Base-by-base conservation (phyloP, 1,284 basidiomycete species). In the Thelephora terrestris region DNA sequence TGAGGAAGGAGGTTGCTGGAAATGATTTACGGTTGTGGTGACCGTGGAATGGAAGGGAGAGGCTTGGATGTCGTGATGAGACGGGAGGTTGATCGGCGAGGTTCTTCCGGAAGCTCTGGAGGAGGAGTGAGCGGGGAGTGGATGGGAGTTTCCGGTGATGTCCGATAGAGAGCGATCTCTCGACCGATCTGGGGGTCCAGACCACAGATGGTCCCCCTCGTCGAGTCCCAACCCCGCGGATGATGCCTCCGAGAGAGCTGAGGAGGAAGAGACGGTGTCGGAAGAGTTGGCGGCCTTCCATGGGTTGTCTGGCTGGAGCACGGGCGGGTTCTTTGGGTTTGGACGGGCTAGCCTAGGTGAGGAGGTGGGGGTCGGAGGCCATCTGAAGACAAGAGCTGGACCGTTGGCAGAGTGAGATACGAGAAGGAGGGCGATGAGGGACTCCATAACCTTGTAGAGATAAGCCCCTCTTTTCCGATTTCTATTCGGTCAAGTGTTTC, bases 351-450 rank as follows among this genome's bases (percentile, higher is more conserved):
- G 71, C 50, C 86, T 71, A 2, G 76, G 71, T 10, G 74, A 71
- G 9, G 73, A 63, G 12, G 66, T 58, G 16, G 85, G 84, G 6
- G 64, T 67, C 16, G 82, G 79, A 1, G 86, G 87, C 85, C 85
- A 90, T 55, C 79, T 72, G 58, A 78, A 88, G 37, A 85, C 79
- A 1, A 89, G 66, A 55, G 71, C 82, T 7, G 80, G 78, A 16
- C 81, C 85, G 58, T 80, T 84, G 4, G 84, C 80, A 6, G 86
- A 88, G 6, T 79, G 79, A 5, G 84, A 85, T 23, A 85, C 82
- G 18, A 90, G 74, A 2, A 88, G 64, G 52, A 90, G 71, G 6
- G 81, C 78, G 29, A 86, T 63, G n/a, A 89, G 68, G 2, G 81
- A 81, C 61, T 85, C 81, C 29, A 32, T 32, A 6, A 6, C 27